phyloP scores from a whole-genome alignment of 1,139 yeast genomes.

The Petasospora fabianii region DNA sequence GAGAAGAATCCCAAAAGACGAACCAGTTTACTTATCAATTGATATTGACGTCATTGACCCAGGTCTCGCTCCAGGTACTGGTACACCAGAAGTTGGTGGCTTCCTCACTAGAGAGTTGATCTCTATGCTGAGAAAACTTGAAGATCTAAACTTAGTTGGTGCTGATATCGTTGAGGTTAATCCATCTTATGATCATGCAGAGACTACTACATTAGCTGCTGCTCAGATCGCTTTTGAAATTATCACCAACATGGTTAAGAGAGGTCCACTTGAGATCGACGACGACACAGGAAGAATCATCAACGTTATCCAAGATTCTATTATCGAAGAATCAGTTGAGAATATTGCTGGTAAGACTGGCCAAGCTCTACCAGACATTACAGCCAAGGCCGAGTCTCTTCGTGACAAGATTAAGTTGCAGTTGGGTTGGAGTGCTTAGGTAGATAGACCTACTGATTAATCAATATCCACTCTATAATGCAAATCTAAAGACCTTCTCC shows the following conservation, averaged over 20 bases:
- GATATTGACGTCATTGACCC: slow-evolving; percentile 84
- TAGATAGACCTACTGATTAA: background rate
- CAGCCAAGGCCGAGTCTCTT: background rate
- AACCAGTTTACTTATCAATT: slow-evolving; percentile 68
- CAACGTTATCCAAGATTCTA: background rate
- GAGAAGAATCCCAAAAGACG: slow-evolving; percentile 46
- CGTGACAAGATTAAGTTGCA: slow-evolving; percentile 10
- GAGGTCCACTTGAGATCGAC: slow-evolving; percentile 34
- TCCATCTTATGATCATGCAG: slow-evolving; percentile 70
- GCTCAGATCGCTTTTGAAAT: slow-evolving; percentile 73
- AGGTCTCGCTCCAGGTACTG: slow-evolving; percentile 78
- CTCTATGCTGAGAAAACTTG: slow-evolving; percentile 55
- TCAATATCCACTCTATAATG: background rate
- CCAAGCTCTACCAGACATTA: too few relatives aligned
- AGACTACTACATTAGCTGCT: slow-evolving; percentile 71
- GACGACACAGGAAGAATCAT: slow-evolving; percentile 14
- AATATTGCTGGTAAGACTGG: too few relatives aligned
- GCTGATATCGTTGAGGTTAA: slow-evolving; percentile 79
- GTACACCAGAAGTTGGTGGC: slow-evolving; percentile 83
- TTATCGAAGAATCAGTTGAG: background rate
- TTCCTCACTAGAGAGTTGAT: slow-evolving; percentile 74
- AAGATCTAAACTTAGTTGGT: slow-evolving; percentile 61
- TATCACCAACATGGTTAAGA: slow-evolving; percentile 69
- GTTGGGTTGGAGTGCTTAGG: slow-evolving; percentile 10
- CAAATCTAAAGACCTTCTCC: too few relatives aligned